Conservation (phyloP, 1,284 basidiomycete genomes). For the Rhodotorula glutinis region DNA sequence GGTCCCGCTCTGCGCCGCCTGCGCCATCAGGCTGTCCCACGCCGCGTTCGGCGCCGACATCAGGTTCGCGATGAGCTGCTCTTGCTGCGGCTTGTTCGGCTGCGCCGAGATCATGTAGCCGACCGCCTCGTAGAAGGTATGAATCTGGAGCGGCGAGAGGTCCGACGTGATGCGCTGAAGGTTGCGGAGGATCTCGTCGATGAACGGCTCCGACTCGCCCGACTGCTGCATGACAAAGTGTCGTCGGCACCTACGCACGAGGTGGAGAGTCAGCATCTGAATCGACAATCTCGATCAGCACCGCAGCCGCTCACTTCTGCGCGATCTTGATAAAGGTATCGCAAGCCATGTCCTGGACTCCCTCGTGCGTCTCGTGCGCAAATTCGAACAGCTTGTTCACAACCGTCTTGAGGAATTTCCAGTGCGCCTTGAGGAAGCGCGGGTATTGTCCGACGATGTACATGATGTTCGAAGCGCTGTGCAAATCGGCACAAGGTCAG, state of each 20-base stretch:
- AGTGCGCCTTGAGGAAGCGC: constrained; percentile 98
- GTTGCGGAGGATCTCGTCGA: constrained; percentile 92
- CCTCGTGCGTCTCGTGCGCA: constrained; percentile 99
- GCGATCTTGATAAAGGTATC: constrained; percentile 99
- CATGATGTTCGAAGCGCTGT: constrained; percentile 93
- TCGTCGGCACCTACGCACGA: constrained; percentile 62
- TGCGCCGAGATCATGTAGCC: constrained; percentile 99
- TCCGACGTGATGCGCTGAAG: constrained; percentile 94
- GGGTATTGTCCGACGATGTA: constrained; percentile 99
- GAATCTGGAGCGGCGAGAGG: constrained; percentile 89
- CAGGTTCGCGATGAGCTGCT: constrained; percentile 87
- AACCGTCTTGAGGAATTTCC: constrained; percentile 99
- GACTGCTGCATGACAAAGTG: constrained; percentile 99
- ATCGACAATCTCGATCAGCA: neutral
- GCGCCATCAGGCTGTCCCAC: constrained; percentile 98
- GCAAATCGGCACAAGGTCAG: no score
- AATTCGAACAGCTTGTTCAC: constrained; percentile 99
- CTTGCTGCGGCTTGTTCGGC: constrained; percentile 94
- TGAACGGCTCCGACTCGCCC: constrained; percentile 94
- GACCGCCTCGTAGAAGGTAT: constrained; percentile 96
- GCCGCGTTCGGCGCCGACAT: constrained; percentile 98
- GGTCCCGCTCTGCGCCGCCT: constrained; percentile 80
- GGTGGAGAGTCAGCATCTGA: neutral
- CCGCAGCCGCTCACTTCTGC: constrained; percentile 62
- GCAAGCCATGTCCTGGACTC: constrained; percentile 99